phyloP scores from a whole-genome alignment of 106 monocot species.

The Apostasia shenzhenica region DNA sequence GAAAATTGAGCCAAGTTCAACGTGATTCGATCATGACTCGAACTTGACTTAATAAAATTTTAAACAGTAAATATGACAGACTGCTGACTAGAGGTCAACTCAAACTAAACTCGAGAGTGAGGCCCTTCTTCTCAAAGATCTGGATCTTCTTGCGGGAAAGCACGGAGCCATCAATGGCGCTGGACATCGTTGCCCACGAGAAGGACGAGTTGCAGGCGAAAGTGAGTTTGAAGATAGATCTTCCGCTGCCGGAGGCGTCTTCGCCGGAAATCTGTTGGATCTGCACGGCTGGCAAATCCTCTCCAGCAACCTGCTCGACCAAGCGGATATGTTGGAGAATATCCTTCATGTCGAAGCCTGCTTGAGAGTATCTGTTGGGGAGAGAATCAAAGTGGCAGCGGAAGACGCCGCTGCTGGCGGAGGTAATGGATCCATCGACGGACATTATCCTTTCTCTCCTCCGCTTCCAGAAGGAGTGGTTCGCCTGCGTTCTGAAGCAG shows the following conservation, averaged over 20 bases:
- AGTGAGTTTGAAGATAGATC: constrained; percentile 39
- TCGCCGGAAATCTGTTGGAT: constrained; percentile 24
- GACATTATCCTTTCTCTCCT: constrained; percentile 54
- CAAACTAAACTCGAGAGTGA: too few relatives aligned
- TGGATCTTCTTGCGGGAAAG: constrained; percentile 68
- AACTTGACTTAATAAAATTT: too few relatives aligned
- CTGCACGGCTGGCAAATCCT: constrained; percentile 53
- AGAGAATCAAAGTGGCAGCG: too few relatives aligned
- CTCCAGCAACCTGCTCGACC: constrained; percentile 47
- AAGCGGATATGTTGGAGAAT: constrained; percentile 54
- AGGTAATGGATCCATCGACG: constrained; percentile 36
- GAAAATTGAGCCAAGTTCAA: too few relatives aligned
- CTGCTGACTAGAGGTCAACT: too few relatives aligned
- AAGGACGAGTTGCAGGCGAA: constrained; percentile 57
- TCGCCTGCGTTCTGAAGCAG: constrained; percentile 72
- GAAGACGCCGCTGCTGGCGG: not conserved
- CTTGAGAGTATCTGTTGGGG: constrained; percentile 58
- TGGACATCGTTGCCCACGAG: constrained; percentile 68
- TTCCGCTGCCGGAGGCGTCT: not conserved
- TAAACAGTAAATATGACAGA: too few relatives aligned
- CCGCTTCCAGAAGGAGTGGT: constrained; percentile 88
- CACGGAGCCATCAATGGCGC: constrained; percentile 41
- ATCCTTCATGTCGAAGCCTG: constrained; percentile 71
- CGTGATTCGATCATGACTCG: too few relatives aligned
- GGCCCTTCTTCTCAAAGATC: constrained; percentile 87